A percentile compares a stretch with the other conserved stretches of the same genome.
These are phyloP conservation scores for Thuidium tamariscinum DNA, from an alignment of 225 moss, liverwort and hornwort species.

Conservation along the genomic window DNA sequence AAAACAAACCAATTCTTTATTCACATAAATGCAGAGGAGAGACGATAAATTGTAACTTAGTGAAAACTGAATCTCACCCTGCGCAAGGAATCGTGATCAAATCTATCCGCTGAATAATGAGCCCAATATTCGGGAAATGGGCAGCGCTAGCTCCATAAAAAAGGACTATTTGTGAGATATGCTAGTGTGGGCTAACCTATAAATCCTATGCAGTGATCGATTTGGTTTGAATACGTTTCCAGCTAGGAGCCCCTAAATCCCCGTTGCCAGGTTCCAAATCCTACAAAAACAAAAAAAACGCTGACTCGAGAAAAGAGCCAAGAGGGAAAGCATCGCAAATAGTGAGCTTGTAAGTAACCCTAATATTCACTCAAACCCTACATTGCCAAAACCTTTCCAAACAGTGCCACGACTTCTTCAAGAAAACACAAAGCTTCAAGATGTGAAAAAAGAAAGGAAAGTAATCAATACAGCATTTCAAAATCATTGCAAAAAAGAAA, in stretches of 20 bases:
- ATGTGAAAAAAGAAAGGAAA: neutral
- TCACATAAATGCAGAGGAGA: neutral
- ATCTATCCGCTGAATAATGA: constrained; percentile 1
- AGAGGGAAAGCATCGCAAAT: neutral
- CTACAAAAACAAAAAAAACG: neutral
- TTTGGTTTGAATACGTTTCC: neutral
- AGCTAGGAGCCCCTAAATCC: neutral
- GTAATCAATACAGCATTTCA: neutral
- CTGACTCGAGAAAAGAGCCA: neutral
- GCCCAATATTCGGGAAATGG: neutral
- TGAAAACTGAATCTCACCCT: neutral
- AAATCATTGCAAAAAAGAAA: neutral
- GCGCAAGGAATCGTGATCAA: neutral
- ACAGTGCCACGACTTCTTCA: neutral
- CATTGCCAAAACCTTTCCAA: neutral
- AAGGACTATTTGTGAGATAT: neutral
- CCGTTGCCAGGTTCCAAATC: neutral
- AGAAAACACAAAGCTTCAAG: neutral
- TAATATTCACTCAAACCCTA: neutral
- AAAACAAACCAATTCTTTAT: neutral
- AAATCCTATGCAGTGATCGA: neutral
- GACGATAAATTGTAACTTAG: neutral
- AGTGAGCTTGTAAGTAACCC: neutral
- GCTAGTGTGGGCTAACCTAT: neutral
- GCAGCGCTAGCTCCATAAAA: neutral